Base-by-base conservation (phyloP, 2,329 filamentous ascomycete species). In the Penicillium capsulatum region DNA sequence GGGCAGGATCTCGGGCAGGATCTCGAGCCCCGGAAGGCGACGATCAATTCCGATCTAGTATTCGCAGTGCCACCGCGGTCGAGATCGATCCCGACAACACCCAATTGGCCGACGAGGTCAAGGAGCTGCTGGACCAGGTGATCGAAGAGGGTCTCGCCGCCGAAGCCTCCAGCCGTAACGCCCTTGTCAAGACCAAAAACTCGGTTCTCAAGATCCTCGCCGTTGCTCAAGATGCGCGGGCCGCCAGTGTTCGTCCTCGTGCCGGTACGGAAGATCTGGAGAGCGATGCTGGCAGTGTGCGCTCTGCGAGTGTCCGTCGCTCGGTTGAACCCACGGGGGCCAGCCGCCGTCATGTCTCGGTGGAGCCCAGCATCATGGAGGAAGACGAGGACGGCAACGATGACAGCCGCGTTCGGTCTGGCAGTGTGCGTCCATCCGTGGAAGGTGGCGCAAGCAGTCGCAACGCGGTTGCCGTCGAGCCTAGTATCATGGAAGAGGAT, bases 51-150 rank as follows among this genome's bases (percentile, higher is more conserved):
- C 14, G 84, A 80, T 61, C 58, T 11, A 68, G 64, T 34, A 53
- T 55, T 14, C 59, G 61, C 34, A 69, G 72, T 32, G 67, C 66
- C 3, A 68, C 78, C 7, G 64, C 72, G n/a, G 67, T 76, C 31
- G 66, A 65, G 15, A 68, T 71, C 32, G 63, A 74, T 2, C 74
- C 74, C 1, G 63, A 69, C 2, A 75, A 81, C 36, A 69, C 69
- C 4, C 68, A 75, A 14, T 67, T 75, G 20, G 67, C 72, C 4
- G 76, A 77, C 32, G 65, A 69, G 15, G 64, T 81, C n/a, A 69
- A 71, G 44, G 80, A 79, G 47, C 51, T 82, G 2, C 70, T 83
- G 8, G 68, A 75, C 38, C 77, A 80, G 50, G 69, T 76, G 10
- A 68, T 80, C 40, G 68, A 73, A 40, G 70, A 68, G 29, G 65